Base-by-base conservation (phyloP, 2,329 filamentous ascomycete species). In the Thielaviopsis musarum region DNA sequence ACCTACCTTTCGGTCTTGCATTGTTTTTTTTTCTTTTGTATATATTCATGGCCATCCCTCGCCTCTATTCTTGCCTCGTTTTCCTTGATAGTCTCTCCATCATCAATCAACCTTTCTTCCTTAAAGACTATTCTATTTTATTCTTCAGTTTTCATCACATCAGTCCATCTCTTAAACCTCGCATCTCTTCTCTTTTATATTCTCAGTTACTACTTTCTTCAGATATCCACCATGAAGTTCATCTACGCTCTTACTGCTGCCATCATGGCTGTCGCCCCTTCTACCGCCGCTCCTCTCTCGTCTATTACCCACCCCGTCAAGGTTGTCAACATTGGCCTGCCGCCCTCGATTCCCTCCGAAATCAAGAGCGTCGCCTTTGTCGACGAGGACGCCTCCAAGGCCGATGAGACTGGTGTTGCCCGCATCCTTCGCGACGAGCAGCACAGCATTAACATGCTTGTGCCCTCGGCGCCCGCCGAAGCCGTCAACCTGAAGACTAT, bases 271-370 rank as follows among this genome's bases (percentile, higher is more conserved):
- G 19, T 45, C 41, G 54, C 30, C 41, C 54, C 54, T n/a, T 45
- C 54, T 15, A 10, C 54, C 15, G 54, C 54, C 19, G 24, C 30
- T 5, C 54, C 53, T 45, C 53, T 22, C 21, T 10, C 28, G 21
- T 51, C 30, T n/a, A 26, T 26, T 10, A 5, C 34, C 17, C 1
- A 13, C 21, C 41, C 45, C 12, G 22, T 49, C 56, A 38, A 28
- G 56, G 49, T 52, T 28, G 22, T 21, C 34, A 54, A 15, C 41
- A 60, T 60, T 45, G 58, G 58, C 45, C 58, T 60, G 4, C 58
- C 58, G 21, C 58, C 58, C 4, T 60, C 58, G 3, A 55, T 60
- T 30, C 58, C 58, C 7, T 24, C 54, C 3, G 28, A 38, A 9
- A 51, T 60, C 30, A 56, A 56, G 53, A 26, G 52, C 45, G 48